Base-by-base conservation (phyloP, 2,329 filamentous ascomycete species). In the Verticillium dahliae region DNA sequence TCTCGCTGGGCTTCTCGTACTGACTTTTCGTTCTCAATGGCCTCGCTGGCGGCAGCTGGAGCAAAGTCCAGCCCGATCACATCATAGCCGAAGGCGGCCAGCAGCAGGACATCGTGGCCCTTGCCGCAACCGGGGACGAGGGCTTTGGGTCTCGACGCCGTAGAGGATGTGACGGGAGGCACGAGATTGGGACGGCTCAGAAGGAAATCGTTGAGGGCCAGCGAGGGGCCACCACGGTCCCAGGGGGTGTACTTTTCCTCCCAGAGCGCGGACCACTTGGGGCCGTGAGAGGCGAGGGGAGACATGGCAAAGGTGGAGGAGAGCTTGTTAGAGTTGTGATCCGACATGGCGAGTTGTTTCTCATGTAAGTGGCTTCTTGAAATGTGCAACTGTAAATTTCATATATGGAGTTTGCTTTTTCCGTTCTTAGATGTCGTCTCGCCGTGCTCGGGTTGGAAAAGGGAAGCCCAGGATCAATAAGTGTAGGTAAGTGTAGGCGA, bases 71-170 rank as follows among this genome's bases (percentile, higher is more conserved):
- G 75, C 0, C 91, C 92, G 68, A 85, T 87, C 1, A 87, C 86
- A 74, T 96, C 89, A 71, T 90, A 95, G 1, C 92, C 92, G 69
- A 88, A 85, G 10, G 85, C 85, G 58, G 87, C 84, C 55, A 96
- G 81, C 41, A 96, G 79, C 10, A 91, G 79, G 1, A 92, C 90
- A 75, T 96, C 92, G 70, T 95, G 89, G 5, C 92, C 92, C 56
- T 85, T 83, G 0, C 92, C 92, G 73, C 92, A 96, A 5, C 91
- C 92, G 0, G 92, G 90, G 0, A 96, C 89, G 9, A 96, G 78
- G 1, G 88, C 91, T 61, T 78, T 79, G 67, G 82, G 84, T 60
- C 75, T 67, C 37, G 37, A 22, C 34, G 13, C 39, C 5, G 56
- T 66, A 57, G 67, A 58, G 45, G 70, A 67, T 50, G 64, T 62